Percentiles rank a stretch among this genome's conserved stretches.
Conservation (phyloP, 2,329 filamentous ascomycete genomes). For the Phialophora macrospora region DNA sequence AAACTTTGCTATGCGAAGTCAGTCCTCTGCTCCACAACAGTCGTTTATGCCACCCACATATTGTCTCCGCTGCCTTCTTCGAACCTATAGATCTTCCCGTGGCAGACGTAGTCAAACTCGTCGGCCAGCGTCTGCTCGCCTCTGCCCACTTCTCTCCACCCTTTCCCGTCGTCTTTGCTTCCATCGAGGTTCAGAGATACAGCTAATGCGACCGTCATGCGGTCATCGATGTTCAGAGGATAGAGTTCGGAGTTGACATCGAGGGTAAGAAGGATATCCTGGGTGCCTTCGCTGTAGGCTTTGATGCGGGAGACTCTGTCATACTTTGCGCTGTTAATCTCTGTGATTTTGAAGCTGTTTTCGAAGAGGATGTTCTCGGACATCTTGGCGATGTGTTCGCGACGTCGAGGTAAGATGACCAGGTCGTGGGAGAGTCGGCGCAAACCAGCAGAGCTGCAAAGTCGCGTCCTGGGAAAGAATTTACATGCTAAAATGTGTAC, state of each 20-base stretch:
- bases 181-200: slow-evolving; percentile 87
- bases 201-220: slow-evolving; percentile 78
- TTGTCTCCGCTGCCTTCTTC: slow-evolving; percentile 71
- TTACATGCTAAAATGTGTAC: background rate
- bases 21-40: slow-evolving; percentile 35
- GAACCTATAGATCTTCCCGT: slow-evolving; percentile 59
- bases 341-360: slow-evolving; percentile 82
- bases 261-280: slow-evolving; percentile 75
- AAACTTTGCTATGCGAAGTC: slow-evolving; percentile 74
- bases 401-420: background rate
- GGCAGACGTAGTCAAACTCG: slow-evolving; percentile 58
- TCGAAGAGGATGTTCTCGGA: slow-evolving; percentile 93
- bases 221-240: slow-evolving; percentile 74
- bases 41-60: slow-evolving; percentile 67
- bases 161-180: slow-evolving; percentile 70
- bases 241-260: slow-evolving; percentile 96
- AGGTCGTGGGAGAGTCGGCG: background rate
- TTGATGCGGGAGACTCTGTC: slow-evolving; percentile 89
- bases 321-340: slow-evolving; percentile 84
- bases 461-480: background rate
- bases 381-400: slow-evolving; percentile 56
- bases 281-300: slow-evolving; percentile 63
- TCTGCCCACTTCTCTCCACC: slow-evolving; percentile 76
- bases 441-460: background rate
- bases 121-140: slow-evolving; percentile 61